These are phyloP conservation scores for Aegilops sharonensis DNA, from an alignment of 176 grass and related monocot genomes.

Conservation along the genomic window DNA sequence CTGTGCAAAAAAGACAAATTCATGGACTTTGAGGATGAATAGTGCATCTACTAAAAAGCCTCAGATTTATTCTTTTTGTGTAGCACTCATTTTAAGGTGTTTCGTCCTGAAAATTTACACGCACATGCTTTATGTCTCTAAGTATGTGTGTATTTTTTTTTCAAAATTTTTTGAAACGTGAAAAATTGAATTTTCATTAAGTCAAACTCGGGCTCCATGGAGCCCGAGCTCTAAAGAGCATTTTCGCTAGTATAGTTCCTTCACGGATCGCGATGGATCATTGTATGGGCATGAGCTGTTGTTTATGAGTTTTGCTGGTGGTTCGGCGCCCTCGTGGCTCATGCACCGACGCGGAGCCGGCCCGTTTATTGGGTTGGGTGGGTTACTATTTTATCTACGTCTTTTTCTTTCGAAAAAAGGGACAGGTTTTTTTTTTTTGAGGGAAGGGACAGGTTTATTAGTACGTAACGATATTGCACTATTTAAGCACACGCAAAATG, in stretches of 20 bases:
- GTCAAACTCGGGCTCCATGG: too few species aligned
- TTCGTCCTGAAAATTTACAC: too few species aligned
- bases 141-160: too few species aligned
- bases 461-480: neutral
- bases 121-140: too few species aligned
- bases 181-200: too few species aligned
- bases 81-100: too few species aligned
- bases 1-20: too few species aligned
- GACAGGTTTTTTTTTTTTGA: neutral
- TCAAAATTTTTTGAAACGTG: too few species aligned
- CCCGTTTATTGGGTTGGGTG: neutral
- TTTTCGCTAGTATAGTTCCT: neutral
- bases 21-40: too few species aligned
- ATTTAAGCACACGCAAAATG: slow-evolving; percentile 41
- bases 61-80: too few species aligned
- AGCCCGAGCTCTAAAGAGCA: too few species aligned
- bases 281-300: slow-evolving; percentile 18
- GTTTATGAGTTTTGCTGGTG: slow-evolving; percentile 10
- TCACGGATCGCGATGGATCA: slow-evolving; percentile 12
- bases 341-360: slow-evolving; percentile 30
- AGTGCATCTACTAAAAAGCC: too few species aligned
- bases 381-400: neutral
- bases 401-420: neutral
- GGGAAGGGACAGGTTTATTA: neutral
- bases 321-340: neutral